phyloP scores from a whole-genome alignment of 352 stramenopile species.

The Globisporangium viniferum region DNA sequence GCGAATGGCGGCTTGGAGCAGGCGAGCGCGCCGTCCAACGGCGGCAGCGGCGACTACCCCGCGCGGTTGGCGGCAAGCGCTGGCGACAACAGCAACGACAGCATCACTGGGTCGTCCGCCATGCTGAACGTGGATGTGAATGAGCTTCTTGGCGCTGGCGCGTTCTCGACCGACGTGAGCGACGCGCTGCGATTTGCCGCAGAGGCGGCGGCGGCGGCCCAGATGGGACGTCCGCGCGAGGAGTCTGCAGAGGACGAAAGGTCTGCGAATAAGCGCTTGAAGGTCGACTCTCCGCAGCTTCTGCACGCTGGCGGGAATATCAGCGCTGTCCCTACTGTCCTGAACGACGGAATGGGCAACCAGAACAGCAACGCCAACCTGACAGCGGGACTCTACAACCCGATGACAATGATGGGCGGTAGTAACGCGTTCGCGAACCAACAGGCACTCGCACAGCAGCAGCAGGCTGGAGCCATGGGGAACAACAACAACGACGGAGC shows the following conservation, averaged over 20 bases:
- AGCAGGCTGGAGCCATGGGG: background rate
- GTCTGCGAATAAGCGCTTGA: conserved; percentile 5
- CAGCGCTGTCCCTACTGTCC: background rate
- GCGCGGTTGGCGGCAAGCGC: background rate
- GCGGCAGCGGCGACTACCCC: background rate
- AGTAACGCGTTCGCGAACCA: background rate
- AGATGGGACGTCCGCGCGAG: conserved; percentile 2
- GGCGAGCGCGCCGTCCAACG: conserved; percentile 8
- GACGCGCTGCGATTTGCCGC: conserved; percentile 2
- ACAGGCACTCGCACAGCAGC: background rate
- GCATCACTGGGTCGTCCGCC: background rate
- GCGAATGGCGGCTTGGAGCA: conserved; percentile 23
- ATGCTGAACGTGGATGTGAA: background rate
- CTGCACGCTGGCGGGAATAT: background rate
- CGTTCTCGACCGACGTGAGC: conserved; percentile 5
- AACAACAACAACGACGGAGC: background rate
- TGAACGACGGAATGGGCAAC: conserved; percentile 13
- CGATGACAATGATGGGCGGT: background rate
- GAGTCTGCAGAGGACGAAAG: conserved; percentile 5
- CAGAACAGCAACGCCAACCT: background rate
- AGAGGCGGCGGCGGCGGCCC: background rate
- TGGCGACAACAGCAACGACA: background rate
- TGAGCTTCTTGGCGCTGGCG: background rate
- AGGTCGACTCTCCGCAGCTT: background rate
- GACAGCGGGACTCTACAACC: background rate